Evolutionary conservation across 108 stramenopile species (phyloP), one percentile per base, ranked within the genome.

Genomic region (Nannochloropsis oceanica): DNA sequence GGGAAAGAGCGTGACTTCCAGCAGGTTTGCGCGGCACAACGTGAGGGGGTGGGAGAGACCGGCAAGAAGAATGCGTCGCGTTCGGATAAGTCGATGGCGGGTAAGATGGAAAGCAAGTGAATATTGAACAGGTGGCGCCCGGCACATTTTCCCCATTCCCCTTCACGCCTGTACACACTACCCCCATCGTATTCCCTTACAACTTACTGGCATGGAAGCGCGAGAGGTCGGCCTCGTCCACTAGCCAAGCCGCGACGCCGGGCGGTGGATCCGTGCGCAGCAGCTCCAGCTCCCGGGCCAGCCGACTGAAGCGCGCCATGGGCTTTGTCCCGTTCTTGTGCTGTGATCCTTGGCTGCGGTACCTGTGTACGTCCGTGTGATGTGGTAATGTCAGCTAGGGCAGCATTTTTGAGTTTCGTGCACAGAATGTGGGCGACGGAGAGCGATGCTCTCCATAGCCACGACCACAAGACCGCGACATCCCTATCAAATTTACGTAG

Each of bases 231-330:
- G 89, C 43, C 26, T 92, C 92, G 44, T 91, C 85, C 13, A 93
- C 93, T 0, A 85, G 82, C 86, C 92, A 93, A 9, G 92, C 92
- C 79, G 92, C 92, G 34, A 93, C 89, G 25, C 93, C 93, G 11
- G 93, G 93, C 8, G 93, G 93, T 10, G 93, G 93, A 27, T 93
- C 93, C 8, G 85, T 90, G 12, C 89, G 79, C 8, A 93, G 84
- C 44, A 91, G 89, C 25, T 91, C 88, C 84, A 93, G 84, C 87
- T 93, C 93, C 26, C 93, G 91, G 42, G 86, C 85, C 43, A 93
- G 89, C 42, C 93, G 92, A 14, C 59, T 73, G n/a, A 73, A 5
- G n/a, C 59, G 59, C 18, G 59, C 59, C 59, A 73, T 73, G n/a
- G 59, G 59, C 59, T n/a, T 73, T n/a, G 0, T 1, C 59, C 0